Conservation (phyloP, 2,329 filamentous ascomycete species). For the Penicillium sp. region DNA sequence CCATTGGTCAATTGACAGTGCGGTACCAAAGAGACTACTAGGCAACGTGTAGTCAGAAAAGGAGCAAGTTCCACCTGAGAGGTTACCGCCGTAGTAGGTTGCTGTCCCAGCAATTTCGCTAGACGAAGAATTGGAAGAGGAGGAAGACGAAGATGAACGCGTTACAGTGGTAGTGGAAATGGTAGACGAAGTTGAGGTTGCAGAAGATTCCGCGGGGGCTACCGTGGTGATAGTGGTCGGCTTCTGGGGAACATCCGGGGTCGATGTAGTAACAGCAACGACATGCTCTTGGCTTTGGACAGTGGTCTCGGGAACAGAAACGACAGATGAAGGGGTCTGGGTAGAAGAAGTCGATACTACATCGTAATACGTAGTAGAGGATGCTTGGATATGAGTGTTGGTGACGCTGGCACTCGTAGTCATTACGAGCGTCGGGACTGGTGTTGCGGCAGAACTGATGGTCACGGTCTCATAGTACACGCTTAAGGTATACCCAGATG, state of each 20-base stretch:
- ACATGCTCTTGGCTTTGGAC: not conserved
- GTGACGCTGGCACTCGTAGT: not conserved
- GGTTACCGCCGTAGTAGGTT: constrained; percentile 58
- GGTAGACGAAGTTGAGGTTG: constrained; percentile 3
- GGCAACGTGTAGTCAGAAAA: constrained; percentile 65
- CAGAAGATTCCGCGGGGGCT: not conserved
- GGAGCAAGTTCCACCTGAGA: constrained; percentile 61
- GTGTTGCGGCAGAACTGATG: not conserved
- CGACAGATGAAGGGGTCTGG: not conserved
- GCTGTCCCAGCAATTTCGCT: constrained; percentile 41
- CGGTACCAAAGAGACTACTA: constrained; percentile 57
- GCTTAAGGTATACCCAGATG: constrained; percentile 27
- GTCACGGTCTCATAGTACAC: constrained; percentile 30
- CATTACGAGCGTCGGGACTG: constrained; percentile 1
- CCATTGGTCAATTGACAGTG: constrained; percentile 61
- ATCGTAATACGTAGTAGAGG: not conserved
- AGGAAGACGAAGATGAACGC: not conserved
- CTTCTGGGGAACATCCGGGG: not conserved
- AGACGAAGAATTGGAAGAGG: not conserved
- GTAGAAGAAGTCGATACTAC: not conserved
- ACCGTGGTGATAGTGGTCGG: not conserved
- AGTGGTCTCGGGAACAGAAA: constrained; percentile 2
- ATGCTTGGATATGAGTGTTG: not conserved
- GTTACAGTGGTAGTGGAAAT: not conserved
- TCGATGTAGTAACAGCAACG: not conserved